Conservation (phyloP, 441 rosid species). For the Monsonia emarginata region DNA sequence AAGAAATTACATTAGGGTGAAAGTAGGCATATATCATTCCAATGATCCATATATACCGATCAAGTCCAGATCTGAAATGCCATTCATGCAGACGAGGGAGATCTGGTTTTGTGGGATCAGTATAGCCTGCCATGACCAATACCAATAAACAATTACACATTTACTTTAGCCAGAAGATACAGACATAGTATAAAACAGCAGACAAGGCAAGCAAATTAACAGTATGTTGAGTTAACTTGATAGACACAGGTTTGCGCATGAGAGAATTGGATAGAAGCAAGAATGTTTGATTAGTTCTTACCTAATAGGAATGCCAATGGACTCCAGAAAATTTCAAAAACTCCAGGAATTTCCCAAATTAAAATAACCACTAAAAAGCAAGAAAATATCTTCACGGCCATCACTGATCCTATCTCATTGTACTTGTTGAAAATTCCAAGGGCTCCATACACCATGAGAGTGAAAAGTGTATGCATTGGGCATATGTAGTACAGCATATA, state of each 20-base stretch:
- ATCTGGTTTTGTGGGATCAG: conserved; percentile 87
- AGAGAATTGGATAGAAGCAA: conserved; percentile 11
- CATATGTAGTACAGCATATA: conserved; percentile 91
- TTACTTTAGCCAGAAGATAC: neutral
- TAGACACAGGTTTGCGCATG: neutral
- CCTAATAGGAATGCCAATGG: conserved; percentile 74
- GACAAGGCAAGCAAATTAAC: neutral
- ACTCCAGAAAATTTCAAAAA: conserved; percentile 73
- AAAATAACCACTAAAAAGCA: conserved; percentile 79
- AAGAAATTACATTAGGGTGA: conserved; percentile 33
- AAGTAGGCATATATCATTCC: conserved; percentile 96
- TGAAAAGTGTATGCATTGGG: conserved; percentile 98
- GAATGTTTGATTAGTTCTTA: conserved; percentile 25
- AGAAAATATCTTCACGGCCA: conserved; percentile 66
- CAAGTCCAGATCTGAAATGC: conserved; percentile 98
- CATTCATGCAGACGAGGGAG: conserved; percentile 78
- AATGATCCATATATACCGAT: conserved; percentile 92
- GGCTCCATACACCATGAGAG: conserved; percentile 92
- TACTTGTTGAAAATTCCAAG: conserved; percentile 78
- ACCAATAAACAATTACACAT: too few species aligned
- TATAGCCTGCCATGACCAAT: conserved; percentile 49
- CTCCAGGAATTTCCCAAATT: conserved; percentile 94
- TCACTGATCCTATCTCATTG: conserved; percentile 79
- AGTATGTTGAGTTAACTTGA: neutral
- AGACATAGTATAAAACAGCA: neutral